phyloP scores from a whole-genome alignment of 257 asterid genomes.

The Salvia hispanica region DNA sequence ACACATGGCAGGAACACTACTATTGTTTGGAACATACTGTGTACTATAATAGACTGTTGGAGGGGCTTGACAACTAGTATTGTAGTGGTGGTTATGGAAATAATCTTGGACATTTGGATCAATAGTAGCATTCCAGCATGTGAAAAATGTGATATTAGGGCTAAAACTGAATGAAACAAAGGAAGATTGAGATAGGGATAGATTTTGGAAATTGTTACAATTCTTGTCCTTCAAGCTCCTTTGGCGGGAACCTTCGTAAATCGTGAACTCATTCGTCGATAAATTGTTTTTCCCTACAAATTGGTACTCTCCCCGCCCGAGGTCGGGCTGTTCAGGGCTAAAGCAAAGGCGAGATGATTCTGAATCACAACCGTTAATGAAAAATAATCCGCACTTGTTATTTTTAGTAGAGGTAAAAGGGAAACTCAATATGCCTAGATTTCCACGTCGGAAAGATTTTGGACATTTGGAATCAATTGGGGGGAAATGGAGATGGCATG shows the following conservation, averaged over 20 bases:
- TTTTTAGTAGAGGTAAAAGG: not conserved
- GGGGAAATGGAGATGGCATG: not conserved
- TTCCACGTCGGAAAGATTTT: not conserved
- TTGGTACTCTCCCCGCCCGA: not conserved
- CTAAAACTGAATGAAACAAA: constrained; percentile 25
- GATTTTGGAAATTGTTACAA: constrained; percentile 8
- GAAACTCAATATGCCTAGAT: not conserved
- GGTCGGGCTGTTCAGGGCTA: not conserved
- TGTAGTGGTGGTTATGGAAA: not conserved
- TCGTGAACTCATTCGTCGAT: not conserved
- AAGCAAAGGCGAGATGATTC: constrained; percentile 28
- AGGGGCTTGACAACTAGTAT: not conserved
- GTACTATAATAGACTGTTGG: not conserved
- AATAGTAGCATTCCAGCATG: not conserved
- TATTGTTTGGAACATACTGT: not conserved
- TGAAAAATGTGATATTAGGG: constrained; percentile 31
- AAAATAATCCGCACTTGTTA: constrained; percentile 38
- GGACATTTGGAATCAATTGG: constrained; percentile 1
- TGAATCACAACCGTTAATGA: constrained; percentile 2
- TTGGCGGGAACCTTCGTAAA: not conserved
- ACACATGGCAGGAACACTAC: not conserved
- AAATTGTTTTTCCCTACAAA: not conserved
- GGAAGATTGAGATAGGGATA: constrained; percentile 20
- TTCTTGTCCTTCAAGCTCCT: accelerated
- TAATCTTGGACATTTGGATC: not conserved